Conservation (phyloP, 208 protist species). For the Leishmania martiniquensis region DNA sequence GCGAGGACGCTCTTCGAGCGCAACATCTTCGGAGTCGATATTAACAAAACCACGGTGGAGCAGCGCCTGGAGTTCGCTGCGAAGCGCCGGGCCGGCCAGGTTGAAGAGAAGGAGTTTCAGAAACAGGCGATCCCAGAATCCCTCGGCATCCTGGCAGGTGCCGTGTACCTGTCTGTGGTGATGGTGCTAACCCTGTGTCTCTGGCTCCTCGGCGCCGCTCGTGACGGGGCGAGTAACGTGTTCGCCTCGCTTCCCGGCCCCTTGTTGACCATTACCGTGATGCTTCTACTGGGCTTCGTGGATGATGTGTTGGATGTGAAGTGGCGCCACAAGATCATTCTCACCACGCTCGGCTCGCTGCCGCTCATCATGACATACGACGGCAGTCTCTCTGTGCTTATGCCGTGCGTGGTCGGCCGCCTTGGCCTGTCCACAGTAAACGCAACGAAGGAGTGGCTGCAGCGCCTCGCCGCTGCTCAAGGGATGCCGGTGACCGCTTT, state of each 20-base stretch:
- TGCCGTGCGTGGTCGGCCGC: slow-evolving; percentile 71
- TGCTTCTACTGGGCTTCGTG: slow-evolving; percentile 99
- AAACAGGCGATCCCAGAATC: slow-evolving; percentile 72
- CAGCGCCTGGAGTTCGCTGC: slow-evolving; percentile 52
- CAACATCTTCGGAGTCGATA: slow-evolving; percentile 94
- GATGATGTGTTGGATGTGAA: slow-evolving; percentile 99
- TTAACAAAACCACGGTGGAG: slow-evolving; percentile 94
- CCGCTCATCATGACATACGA: slow-evolving; percentile 95
- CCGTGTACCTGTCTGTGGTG: slow-evolving; percentile 77
- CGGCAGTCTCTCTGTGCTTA: slow-evolving; percentile 86
- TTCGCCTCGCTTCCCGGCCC: slow-evolving; percentile 69
- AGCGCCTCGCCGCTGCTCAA: slow-evolving; percentile 6
- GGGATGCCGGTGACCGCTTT: not conserved
- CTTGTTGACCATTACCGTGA: slow-evolving; percentile 96
- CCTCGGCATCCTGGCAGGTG: slow-evolving; percentile 76
- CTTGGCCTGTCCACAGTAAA: slow-evolving; percentile 24
- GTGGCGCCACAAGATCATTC: slow-evolving; percentile 98
- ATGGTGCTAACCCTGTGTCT: slow-evolving; percentile 46
- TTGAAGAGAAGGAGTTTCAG: slow-evolving; percentile 34
- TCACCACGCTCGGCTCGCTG: slow-evolving; percentile 96
- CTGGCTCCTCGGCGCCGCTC: slow-evolving; percentile 27
- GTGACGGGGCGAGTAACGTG: slow-evolving; percentile 36
- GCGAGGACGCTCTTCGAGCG: slow-evolving; percentile 71
- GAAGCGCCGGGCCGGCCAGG: slow-evolving; percentile 37
- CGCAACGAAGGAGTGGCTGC: slow-evolving; percentile 13